Evolutionary conservation across 108 stramenopile species (phyloP).

Genomic region (Nitzschia inconspicua): DNA sequence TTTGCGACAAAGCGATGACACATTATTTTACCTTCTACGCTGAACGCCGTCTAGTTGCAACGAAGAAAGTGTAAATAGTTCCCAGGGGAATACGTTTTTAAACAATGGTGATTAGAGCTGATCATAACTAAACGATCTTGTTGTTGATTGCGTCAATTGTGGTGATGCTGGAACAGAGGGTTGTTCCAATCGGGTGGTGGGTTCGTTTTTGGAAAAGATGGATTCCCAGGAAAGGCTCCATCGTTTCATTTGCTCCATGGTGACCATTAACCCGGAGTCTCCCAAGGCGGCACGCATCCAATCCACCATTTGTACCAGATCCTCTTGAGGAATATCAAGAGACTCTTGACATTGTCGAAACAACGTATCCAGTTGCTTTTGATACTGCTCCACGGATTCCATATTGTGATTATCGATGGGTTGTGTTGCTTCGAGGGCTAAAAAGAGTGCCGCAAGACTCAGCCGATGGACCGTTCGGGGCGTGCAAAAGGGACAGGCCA

Average conservation of each 20-base stretch:
- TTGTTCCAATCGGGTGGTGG: too few species aligned
- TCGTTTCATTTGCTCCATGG: conserved; percentile 10
- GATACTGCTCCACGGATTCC: background rate
- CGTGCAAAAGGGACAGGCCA: conserved; percentile 35
- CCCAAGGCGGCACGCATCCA: conserved; percentile 38
- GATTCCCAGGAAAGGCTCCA: conserved; percentile 26
- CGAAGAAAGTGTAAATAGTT: too few species aligned
- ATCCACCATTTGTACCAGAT: conserved; percentile 26
- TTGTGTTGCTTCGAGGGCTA: conserved; percentile 23
- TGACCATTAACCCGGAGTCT: conserved; percentile 21
- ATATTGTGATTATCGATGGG: too few species aligned
- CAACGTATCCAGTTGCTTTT: conserved; percentile 2
- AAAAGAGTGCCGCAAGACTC: conserved; percentile 19
- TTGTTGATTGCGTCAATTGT: too few species aligned
- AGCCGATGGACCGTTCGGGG: conserved; percentile 46
- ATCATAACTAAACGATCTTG: too few species aligned
- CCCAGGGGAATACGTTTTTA: too few species aligned
- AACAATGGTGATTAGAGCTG: too few species aligned
- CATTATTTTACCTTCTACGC: too few species aligned
- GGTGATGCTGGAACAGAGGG: too few species aligned
- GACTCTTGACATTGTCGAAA: background rate
- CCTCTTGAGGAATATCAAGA: conserved; percentile 23
- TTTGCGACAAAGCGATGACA: too few species aligned
- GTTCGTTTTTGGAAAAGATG: conserved; percentile 8
- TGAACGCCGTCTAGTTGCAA: too few species aligned